These are phyloP conservation scores for Xylaria sp. DNA, from an alignment of 495 filamentous ascomycete genomes.

Conservation along the genomic window DNA sequence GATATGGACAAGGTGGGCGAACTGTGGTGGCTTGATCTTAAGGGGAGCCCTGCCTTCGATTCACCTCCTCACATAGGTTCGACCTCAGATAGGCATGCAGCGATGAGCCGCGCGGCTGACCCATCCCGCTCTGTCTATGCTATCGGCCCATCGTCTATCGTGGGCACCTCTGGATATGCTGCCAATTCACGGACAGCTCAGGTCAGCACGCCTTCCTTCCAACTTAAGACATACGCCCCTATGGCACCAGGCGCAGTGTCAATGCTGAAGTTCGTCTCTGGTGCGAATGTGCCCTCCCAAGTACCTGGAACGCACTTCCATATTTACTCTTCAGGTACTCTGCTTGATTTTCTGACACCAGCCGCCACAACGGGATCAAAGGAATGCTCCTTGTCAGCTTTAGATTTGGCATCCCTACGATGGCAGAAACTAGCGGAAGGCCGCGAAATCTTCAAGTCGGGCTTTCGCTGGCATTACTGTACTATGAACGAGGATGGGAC, in stretches of 20 bases:
- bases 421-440: conserved; percentile 96
- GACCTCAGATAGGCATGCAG: conserved; percentile 57
- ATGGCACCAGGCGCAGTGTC: conserved; percentile 83
- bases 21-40: conserved; percentile 95
- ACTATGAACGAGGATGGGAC: conserved; percentile 91
- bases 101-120: conserved; percentile 42
- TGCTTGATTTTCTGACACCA: conserved; percentile 92
- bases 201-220: conserved; percentile 72
- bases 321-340: conserved; percentile 87
- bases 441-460: conserved; percentile 84
- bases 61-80: conserved; percentile 72
- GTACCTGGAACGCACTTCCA: conserved; percentile 93
- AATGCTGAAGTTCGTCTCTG: conserved; percentile 85
- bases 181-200: conserved; percentile 90
- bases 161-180: conserved; percentile 76
- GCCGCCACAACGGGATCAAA: conserved; percentile 80
- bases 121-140: conserved; percentile 54
- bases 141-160: conserved; percentile 46
- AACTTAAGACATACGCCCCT: conserved; percentile 73
- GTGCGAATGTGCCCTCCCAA: conserved; percentile 84
- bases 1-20: conserved; percentile 96
- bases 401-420: conserved; percentile 83
- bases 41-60: conserved; percentile 84
- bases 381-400: conserved; percentile 87
- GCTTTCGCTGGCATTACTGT: conserved; percentile 97